Percentiles rank a stretch among this genome's conserved stretches.
Conservation (phyloP, 1,284 basidiomycete species). For the Filobasidium uniguttulatum region DNA sequence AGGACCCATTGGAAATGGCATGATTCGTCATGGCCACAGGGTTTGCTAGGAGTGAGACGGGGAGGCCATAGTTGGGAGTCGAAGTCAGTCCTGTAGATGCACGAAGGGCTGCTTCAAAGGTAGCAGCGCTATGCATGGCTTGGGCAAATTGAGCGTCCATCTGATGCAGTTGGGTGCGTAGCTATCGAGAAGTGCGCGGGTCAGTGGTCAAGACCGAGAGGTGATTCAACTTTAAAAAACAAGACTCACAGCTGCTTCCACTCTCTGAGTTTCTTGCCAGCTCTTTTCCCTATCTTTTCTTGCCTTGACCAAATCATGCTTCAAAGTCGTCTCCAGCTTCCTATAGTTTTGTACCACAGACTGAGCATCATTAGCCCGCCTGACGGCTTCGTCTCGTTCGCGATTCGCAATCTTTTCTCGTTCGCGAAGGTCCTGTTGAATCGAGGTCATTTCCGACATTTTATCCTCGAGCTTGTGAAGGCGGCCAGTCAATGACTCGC, state of each 20-base stretch:
- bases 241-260: background rate
- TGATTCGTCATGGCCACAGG: background rate
- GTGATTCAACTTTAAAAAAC: background rate
- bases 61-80: background rate
- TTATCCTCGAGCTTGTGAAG: conserved; percentile 2
- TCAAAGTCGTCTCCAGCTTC: background rate
- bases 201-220: background rate
- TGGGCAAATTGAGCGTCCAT: conserved; percentile 1
- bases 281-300: conserved; percentile 1
- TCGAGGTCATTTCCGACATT: background rate
- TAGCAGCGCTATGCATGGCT: background rate
- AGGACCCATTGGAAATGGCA: background rate
- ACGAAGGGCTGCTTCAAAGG: background rate
- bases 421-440: background rate
- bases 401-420: background rate
- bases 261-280: background rate
- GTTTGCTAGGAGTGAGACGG: background rate
- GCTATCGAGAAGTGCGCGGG: background rate
- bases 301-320: background rate
- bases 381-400: background rate
- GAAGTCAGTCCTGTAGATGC: background rate
- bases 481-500: background rate
- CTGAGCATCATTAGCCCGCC: background rate
- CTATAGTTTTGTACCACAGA: background rate
- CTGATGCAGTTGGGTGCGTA: background rate